Conservation (phyloP, 2,329 filamentous ascomycete genomes). For the Fusarium domesticum region DNA sequence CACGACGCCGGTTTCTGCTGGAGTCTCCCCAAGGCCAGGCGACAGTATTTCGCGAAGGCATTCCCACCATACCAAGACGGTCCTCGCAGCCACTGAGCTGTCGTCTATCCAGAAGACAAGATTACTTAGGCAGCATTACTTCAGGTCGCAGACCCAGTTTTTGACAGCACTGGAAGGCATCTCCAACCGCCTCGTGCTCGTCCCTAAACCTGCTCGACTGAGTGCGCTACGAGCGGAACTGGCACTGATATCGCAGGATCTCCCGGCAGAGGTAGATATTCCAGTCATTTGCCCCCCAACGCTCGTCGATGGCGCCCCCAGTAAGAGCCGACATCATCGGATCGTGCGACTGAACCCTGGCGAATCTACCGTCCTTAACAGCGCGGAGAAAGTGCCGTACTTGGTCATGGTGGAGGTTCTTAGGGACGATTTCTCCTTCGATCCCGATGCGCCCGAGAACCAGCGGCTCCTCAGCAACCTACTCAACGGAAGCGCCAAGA, state of each 20-base stretch:
- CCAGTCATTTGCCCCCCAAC: constrained; percentile 77
- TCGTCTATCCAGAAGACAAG: constrained; percentile 66
- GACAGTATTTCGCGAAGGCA: constrained; percentile 56
- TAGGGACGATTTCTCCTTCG: constrained; percentile 78
- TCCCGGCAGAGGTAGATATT: constrained; percentile 81
- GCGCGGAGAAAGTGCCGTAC: constrained; percentile 82
- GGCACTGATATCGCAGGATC: constrained; percentile 74
- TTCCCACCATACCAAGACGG: constrained; percentile 57
- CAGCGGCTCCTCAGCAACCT: constrained; percentile 59
- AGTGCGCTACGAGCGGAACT: constrained; percentile 79
- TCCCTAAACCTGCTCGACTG: constrained; percentile 76
- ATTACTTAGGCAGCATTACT: constrained; percentile 76
- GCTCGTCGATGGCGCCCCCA: constrained; percentile 68
- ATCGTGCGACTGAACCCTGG: constrained; percentile 81
- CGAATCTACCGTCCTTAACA: constrained; percentile 81
- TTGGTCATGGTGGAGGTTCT: constrained; percentile 81
- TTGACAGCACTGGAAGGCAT: constrained; percentile 78
- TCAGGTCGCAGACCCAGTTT: constrained; percentile 77
- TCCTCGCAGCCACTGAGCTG: constrained; percentile 59
- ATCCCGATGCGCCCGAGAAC: constrained; percentile 72
- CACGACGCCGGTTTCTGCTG: constrained; percentile 56
- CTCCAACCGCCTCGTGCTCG: constrained; percentile 77
- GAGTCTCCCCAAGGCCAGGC: constrained; percentile 43
- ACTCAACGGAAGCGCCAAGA: constrained; percentile 54
- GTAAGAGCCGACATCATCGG: constrained; percentile 74